These are phyloP conservation scores for Umbelopsis sp. DNA, from an alignment of 192 early-diverging fungal genomes.

Conservation along the genomic window DNA sequence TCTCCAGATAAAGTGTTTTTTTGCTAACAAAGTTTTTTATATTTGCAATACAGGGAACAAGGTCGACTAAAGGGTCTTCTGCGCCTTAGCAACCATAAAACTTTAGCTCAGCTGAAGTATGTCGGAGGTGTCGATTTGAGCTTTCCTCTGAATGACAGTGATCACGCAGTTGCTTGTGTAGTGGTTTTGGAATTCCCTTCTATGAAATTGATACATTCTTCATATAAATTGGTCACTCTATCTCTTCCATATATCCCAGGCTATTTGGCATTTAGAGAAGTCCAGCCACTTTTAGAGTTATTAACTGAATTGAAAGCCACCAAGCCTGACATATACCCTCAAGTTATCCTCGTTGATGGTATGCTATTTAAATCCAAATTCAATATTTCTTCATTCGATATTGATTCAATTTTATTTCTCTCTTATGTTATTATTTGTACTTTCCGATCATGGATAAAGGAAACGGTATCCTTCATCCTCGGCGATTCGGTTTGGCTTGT, in stretches of 20 bases:
- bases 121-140: constrained; percentile 81
- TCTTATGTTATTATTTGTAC: neutral
- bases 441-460: constrained; percentile 38
- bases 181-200: constrained; percentile 70
- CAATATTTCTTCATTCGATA: neutral
- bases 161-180: constrained; percentile 72
- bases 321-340: constrained; percentile 64
- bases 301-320: constrained; percentile 52
- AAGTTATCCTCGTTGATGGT: constrained; percentile 79
- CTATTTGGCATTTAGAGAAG: constrained; percentile 93
- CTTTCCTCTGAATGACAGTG: constrained; percentile 55
- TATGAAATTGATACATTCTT: constrained; percentile 63
- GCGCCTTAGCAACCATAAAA: neutral
- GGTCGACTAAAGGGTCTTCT: neutral
- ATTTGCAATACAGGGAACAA: neutral
- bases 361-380: neutral
- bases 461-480: constrained; percentile 86
- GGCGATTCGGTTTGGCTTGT: constrained; percentile 84
- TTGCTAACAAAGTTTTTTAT: neutral
- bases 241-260: constrained; percentile 82
- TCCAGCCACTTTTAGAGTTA: constrained; percentile 57
- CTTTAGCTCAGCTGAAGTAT: constrained; percentile 44
- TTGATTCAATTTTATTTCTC: neutral
- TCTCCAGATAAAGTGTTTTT: neutral
- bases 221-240: constrained; percentile 59